Base-by-base conservation (phyloP, 2,329 filamentous ascomycete species). In the Fusarium keratoplasticum region DNA sequence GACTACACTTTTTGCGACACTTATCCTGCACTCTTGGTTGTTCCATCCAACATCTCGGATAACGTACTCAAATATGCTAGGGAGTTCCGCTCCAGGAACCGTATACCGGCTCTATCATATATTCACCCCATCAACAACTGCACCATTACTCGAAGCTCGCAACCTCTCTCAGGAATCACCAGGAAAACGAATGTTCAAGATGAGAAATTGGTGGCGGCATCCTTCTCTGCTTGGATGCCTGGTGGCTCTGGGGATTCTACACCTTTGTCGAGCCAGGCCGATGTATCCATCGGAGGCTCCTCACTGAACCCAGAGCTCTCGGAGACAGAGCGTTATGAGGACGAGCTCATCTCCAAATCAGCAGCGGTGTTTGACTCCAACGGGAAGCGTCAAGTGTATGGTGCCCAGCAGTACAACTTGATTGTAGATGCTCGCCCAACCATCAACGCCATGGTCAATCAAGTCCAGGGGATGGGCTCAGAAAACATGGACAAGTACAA, bases 401-500 rank as follows among this genome's bases (percentile, higher is more conserved):
- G 96, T 29, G 96, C 96, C 14, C 95, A 98, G 77, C 95, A 98
- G 81, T 91, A 91, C 72, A 99, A 98, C 79, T 85, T 98, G 68
- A 99, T 99, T 76, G 95, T 99, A 52, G 96, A 99, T 85, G 96
- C 96, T 52, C 91, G 96, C 54, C 96, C 96, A 18, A 96, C 93
- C 5, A 92, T 99, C 76, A 99, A 99, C 81, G 96, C 96, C 22
- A 91, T 95, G 76, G 95, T 95, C 8, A 98, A 98, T 89, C 95
- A 98, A 81, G 94, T 95, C 5, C 92, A 96, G 73, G 96, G 96
- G 8, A 91, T 95, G 81, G 96, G 96, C 3, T 98, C 96, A 0
- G 96, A 99, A 83, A 98, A 98, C 79, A 98, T 98, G 94, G 94
- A 98, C 74, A 93, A 98, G 83, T 99, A 99, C 85, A 94, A 93